These are phyloP conservation scores for Tricholoma sp. DNA, from an alignment of 768 basidiomycete species.

Conservation along the genomic window DNA sequence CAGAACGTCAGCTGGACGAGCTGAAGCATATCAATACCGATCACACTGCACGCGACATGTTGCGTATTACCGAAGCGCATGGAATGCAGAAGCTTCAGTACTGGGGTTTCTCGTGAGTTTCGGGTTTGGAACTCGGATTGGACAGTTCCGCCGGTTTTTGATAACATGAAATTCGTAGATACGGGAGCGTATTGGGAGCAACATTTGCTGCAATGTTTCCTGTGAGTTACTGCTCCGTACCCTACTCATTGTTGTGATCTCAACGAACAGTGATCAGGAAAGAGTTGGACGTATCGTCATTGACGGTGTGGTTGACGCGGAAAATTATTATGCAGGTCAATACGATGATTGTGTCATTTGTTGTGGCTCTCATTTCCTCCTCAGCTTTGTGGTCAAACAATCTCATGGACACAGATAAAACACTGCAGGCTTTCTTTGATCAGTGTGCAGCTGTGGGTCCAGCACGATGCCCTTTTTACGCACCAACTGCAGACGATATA, in stretches of 20 bases:
- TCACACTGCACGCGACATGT: constrained; percentile 34
- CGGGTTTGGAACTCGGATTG: neutral
- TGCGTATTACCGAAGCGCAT: constrained; percentile 27
- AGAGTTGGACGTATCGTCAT: constrained; percentile 33
- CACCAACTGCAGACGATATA: constrained; percentile 28
- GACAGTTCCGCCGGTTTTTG: too few species aligned
- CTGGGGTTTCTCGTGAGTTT: constrained; percentile 27
- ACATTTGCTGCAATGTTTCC: constrained; percentile 26
- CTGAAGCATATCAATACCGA: constrained; percentile 31
- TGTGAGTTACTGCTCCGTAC: constrained; percentile 10
- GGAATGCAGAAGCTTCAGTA: constrained; percentile 27
- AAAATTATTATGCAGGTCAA: constrained; percentile 34
- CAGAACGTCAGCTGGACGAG: constrained; percentile 22
- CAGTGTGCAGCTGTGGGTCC: constrained; percentile 34
- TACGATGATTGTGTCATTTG: neutral
- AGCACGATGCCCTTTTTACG: constrained; percentile 31
- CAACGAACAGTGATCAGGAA: too few species aligned
- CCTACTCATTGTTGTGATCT: neutral
- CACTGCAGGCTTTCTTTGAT: constrained; percentile 28
- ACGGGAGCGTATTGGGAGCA: constrained; percentile 22
- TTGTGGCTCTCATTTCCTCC: neutral
- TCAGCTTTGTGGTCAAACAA: constrained; percentile 29
- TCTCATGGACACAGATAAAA: constrained; percentile 32
- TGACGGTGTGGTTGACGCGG: constrained; percentile 37
- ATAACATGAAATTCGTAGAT: constrained; percentile 9